phyloP scores from a whole-genome alignment of 2,329 filamentous ascomycete species.

The Calonectria crousiana region DNA sequence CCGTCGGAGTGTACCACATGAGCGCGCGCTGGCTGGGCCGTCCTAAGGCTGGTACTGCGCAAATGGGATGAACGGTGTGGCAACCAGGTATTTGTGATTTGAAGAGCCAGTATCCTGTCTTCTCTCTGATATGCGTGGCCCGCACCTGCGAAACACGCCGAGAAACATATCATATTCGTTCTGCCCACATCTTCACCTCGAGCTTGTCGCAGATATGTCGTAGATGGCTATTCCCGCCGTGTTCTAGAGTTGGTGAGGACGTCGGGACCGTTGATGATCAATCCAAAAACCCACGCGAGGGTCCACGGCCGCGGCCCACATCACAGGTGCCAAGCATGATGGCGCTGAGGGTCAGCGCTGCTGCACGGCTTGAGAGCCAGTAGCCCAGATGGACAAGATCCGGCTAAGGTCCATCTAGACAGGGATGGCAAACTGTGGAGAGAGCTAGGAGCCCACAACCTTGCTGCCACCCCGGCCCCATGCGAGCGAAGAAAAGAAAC shows the following conservation, averaged over 20 bases:
- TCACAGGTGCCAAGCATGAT: slow-evolving; percentile 31
- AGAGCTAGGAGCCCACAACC: slow-evolving; percentile 20
- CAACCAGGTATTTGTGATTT: slow-evolving; percentile 1
- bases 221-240: background rate
- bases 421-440: slow-evolving; percentile 34
- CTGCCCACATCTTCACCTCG: background rate
- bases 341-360: slow-evolving; percentile 24
- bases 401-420: slow-evolving; percentile 29
- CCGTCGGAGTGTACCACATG: background rate
- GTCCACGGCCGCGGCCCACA: slow-evolving; percentile 13
- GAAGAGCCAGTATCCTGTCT: background rate
- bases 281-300: slow-evolving; percentile 15
- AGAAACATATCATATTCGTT: background rate
- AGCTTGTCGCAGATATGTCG: background rate
- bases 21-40: background rate
- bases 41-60: background rate
- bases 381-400: slow-evolving; percentile 30
- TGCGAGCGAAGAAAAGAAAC: slow-evolving; percentile 17
- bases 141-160: background rate
- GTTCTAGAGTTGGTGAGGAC: slow-evolving; percentile 6
- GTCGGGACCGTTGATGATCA: slow-evolving; percentile 20
- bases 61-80: slow-evolving; percentile 16
- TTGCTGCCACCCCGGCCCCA: slow-evolving; percentile 20
- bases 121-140: background rate
- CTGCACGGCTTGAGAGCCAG: slow-evolving; percentile 29